Evolutionary conservation across 371 early-diverging fungal species (phyloP).

Genomic region (Mucor irregularis): DNA sequence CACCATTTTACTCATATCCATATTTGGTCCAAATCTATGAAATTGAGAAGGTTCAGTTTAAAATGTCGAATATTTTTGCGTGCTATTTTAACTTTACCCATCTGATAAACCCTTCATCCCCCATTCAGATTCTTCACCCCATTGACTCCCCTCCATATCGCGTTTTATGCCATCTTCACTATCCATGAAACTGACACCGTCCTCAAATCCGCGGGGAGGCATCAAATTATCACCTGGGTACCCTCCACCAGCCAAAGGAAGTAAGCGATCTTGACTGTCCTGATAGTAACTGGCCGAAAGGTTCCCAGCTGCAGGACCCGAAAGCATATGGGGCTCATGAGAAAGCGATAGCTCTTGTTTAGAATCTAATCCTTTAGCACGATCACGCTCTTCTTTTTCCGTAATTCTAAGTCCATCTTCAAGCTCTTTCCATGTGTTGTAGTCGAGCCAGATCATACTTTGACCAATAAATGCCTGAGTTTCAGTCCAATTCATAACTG

Average conservation of each 20-base stretch:
- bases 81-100: slow-evolving; percentile 33
- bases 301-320: not conserved
- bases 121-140: slow-evolving; percentile 60
- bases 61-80: not conserved
- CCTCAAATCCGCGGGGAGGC: slow-evolving; percentile 31
- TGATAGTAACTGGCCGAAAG: slow-evolving; percentile 24
- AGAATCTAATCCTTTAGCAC: slow-evolving; percentile 36
- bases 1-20: slow-evolving; percentile 58
- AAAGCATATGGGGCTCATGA: not conserved
- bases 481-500: slow-evolving; percentile 52
- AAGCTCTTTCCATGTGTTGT: slow-evolving; percentile 75
- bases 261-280: slow-evolving; percentile 31
- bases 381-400: slow-evolving; percentile 71
- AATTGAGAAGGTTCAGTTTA: not conserved
- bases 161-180: slow-evolving; percentile 51
- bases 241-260: slow-evolving; percentile 27
- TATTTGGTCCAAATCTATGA: slow-evolving; percentile 53
- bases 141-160: slow-evolving; percentile 52
- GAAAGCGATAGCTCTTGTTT: slow-evolving; percentile 21
- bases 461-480: slow-evolving; percentile 55
- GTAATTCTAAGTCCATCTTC: slow-evolving; percentile 75
- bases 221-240: slow-evolving; percentile 24
- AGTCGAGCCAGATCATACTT: slow-evolving; percentile 67
- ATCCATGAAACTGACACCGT: slow-evolving; percentile 47
- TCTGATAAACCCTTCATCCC: slow-evolving; percentile 51